A percentile compares a stretch with the other conserved stretches of the same genome.
phyloP scores from a whole-genome alignment of 805 yeast genomes.

The Spathaspora girioi region DNA sequence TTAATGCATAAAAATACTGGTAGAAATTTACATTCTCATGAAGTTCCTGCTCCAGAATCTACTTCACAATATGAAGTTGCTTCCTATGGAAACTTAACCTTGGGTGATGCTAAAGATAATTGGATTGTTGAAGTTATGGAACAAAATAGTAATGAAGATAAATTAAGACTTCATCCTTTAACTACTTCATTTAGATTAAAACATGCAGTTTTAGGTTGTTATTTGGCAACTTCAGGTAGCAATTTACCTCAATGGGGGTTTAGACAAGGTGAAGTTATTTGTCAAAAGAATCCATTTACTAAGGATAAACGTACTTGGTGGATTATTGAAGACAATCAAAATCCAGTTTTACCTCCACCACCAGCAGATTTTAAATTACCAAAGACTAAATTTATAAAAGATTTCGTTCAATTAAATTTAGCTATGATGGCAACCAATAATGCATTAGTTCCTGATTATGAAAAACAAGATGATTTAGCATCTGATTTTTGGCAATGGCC shows the following conservation, averaged over 20 bases:
- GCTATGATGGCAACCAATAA: constrained; percentile 85
- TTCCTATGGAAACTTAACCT: constrained; percentile 61
- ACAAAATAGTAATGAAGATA: constrained; percentile 53
- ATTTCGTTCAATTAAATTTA: constrained; percentile 66
- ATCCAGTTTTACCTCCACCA: constrained; percentile 55
- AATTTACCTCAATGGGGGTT: constrained; percentile 96
- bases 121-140: constrained; percentile 72
- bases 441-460: constrained; percentile 74
- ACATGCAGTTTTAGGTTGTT: constrained; percentile 70
- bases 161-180: constrained; percentile 63
- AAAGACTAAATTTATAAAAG: constrained; percentile 66
- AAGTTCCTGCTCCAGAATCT: constrained; percentile 58
- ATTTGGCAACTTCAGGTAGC: constrained; percentile 78
- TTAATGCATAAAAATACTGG: constrained; percentile 59
- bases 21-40: constrained; percentile 71
- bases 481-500: constrained; percentile 88
- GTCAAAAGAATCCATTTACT: constrained; percentile 60
- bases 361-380: constrained; percentile 64
- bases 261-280: constrained; percentile 93
- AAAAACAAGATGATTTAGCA: constrained; percentile 68
- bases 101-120: constrained; percentile 73
- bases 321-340: constrained; percentile 73
- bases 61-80: constrained; percentile 59
- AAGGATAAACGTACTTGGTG: constrained; percentile 88
- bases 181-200: constrained; percentile 78